phyloP scores from a whole-genome alignment of 306 rosid genomes.

The Vigna trinervia region DNA sequence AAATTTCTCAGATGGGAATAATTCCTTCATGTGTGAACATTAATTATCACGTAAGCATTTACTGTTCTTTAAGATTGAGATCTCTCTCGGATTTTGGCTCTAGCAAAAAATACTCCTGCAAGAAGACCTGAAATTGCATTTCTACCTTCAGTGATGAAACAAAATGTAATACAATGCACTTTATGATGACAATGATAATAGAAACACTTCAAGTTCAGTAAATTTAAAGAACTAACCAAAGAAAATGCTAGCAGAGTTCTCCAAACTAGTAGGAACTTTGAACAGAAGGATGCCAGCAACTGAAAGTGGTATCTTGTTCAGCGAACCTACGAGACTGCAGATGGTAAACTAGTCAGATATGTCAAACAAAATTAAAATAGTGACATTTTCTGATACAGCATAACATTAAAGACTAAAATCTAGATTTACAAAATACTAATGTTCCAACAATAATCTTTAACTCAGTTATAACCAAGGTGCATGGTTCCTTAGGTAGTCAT shows the following conservation, averaged over 20 bases:
- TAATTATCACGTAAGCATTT: not conserved
- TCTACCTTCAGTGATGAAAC: constrained; percentile 34
- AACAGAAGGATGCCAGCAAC: constrained; percentile 89
- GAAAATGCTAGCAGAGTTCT: constrained; percentile 89
- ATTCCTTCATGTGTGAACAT: constrained; percentile 22
- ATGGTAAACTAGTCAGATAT: constrained; percentile 45
- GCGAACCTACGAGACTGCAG: constrained; percentile 95
- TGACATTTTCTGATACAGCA: constrained; percentile 33
- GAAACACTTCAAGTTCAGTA: not conserved
- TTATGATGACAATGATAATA: not conserved
- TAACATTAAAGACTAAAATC: constrained; percentile 13
- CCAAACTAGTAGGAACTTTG: constrained; percentile 91
- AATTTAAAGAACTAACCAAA: constrained; percentile 69
- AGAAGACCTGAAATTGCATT: constrained; percentile 71
- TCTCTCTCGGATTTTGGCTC: constrained; percentile 91
- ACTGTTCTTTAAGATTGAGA: constrained; percentile 52
- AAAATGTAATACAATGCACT: constrained; percentile 27
- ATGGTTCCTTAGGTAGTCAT: constrained; percentile 18
- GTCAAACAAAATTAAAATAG: not conserved
- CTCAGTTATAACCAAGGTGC: constrained; percentile 20
- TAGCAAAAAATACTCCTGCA: constrained; percentile 94
- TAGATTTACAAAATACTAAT: not conserved
- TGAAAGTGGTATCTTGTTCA: constrained; percentile 98
- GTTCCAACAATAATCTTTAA: constrained; percentile 10
- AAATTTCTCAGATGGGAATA: constrained; percentile 32